These are phyloP conservation scores for Penicillium decumbens DNA, from an alignment of 2,329 filamentous ascomycete genomes.

Conservation along the genomic window DNA sequence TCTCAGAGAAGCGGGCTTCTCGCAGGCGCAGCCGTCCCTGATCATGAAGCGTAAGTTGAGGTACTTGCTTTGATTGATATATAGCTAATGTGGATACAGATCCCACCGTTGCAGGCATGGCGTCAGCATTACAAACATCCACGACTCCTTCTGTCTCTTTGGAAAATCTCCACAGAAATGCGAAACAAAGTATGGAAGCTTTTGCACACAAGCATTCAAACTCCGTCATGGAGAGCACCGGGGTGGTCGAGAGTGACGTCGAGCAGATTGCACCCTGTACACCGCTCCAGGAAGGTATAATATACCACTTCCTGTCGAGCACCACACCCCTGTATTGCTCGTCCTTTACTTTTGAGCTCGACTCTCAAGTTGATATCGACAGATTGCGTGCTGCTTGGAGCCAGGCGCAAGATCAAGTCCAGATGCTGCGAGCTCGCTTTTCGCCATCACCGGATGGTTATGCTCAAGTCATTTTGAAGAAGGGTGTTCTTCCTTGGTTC, in stretches of 20 bases:
- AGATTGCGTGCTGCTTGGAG: conserved; percentile 57
- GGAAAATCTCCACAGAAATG: conserved; percentile 40
- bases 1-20: conserved; percentile 61
- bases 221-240: conserved; percentile 51
- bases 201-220: conserved; percentile 59
- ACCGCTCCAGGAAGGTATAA: conserved; percentile 79
- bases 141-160: conserved; percentile 2
- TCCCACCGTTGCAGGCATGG: conserved; percentile 40
- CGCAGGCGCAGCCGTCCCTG: conserved; percentile 57
- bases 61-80: conserved; percentile 23
- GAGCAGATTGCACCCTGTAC: conserved; percentile 79
- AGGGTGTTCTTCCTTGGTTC: conserved; percentile 44
- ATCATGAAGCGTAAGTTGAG: conserved; percentile 57
- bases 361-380: conserved; percentile 41
- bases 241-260: conserved; percentile 51
- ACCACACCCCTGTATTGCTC: conserved; percentile 68
- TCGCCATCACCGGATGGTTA: conserved; percentile 68
- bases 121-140: conserved; percentile 22
- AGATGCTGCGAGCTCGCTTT: conserved; percentile 71
- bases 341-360: conserved; percentile 60
- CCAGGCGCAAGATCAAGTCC: conserved; percentile 47
- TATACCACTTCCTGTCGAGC: conserved; percentile 62
- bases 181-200: conserved; percentile 59
- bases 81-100: conserved; percentile 26
- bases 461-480: conserved; percentile 63